Base-by-base conservation (phyloP, 1,139 yeast genomes). In the Hyphopichia buzzinii region DNA sequence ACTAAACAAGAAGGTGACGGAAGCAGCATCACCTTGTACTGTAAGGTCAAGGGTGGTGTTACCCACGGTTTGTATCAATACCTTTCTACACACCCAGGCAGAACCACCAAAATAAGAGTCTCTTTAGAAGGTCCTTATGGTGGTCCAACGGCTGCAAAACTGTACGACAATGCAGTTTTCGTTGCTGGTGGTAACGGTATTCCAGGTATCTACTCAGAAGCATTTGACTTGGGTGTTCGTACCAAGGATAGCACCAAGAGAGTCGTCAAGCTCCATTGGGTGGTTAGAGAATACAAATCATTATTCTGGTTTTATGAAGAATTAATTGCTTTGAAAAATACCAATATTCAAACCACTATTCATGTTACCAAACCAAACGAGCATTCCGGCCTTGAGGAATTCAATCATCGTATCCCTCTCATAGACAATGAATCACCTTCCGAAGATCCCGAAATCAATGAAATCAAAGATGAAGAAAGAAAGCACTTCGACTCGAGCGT, bases 111-210 rank as follows among this genome's bases (percentile, higher is more conserved):
- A 13, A 52, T 67, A 21, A 47, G 65, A 38, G 71, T 68, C n/a
- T 54, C 60, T 6, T 50, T 68, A 12, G 74, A 68, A 47, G 74
- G 74, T 0, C 69, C 73, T 1, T 68, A 68, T 41, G 73, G 74
- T 3, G 66, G 57, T 32, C 36, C 61, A 4, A 50, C 58, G 5
- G 55, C 62, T 1, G 64, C 64, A 14, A 52, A 51, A 28, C 50
- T 48, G 30, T 59, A 57, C 29, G 60, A 64, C 28, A 51, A 57
- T n/a, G 64, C 67, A 6, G 61, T 64, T 1, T 52, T 49, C 35
- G 42, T 67, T 31, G 71, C 73, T 16, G 72, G 73, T 8, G 74
- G 74, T 30, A 64, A 60, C 42, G 74, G 73, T 39, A 64, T 67
- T 30, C 72, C 74, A 2, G 72, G 70, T 17, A 61, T 71, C 23